These are phyloP conservation scores for Dillenia turbinata DNA, from an alignment of 164 flowering plant genomes.

Conservation along the genomic window DNA sequence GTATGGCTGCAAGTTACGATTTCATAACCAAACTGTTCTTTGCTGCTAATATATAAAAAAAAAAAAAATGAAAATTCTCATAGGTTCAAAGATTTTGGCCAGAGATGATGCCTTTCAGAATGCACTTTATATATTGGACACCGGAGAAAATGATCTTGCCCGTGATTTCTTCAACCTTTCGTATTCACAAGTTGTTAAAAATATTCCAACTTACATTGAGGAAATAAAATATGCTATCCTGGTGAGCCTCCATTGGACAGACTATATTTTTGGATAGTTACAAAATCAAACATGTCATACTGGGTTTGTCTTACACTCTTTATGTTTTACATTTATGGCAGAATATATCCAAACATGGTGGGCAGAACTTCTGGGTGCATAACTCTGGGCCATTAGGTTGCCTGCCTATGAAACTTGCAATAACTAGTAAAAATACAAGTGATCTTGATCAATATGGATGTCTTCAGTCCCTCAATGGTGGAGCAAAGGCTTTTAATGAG, in stretches of 20 bases:
- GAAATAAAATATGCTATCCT: slow-evolving; percentile 41
- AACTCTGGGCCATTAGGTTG: slow-evolving; percentile 66
- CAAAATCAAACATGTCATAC: no score
- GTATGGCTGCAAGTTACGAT: slow-evolving; percentile 10
- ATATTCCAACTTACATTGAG: slow-evolving; percentile 39
- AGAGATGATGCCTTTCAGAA: slow-evolving; percentile 34
- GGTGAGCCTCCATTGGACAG: slow-evolving; percentile 12
- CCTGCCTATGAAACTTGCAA: slow-evolving; percentile 39
- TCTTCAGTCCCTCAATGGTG: slow-evolving; percentile 35
- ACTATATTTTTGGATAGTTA: no score
- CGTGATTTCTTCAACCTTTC: slow-evolving; percentile 32
- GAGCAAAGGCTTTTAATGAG: slow-evolving; percentile 36
- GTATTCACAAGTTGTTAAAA: slow-evolving; percentile 26
- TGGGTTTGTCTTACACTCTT: background rate
- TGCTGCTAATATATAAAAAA: no score
- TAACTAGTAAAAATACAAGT: slow-evolving; percentile 9
- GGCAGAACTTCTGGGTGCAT: slow-evolving; percentile 61
- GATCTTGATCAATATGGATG: slow-evolving; percentile 47
- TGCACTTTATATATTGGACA: slow-evolving; percentile 55
- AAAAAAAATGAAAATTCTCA: background rate
- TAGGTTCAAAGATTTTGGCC: slow-evolving; percentile 26
- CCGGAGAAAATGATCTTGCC: slow-evolving; percentile 55
- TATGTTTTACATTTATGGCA: slow-evolving; percentile 7
- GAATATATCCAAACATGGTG: slow-evolving; percentile 48
- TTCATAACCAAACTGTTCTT: no score